Conservation (phyloP, 2,329 filamentous ascomycete genomes). For the Cladophialophora carrionii region DNA sequence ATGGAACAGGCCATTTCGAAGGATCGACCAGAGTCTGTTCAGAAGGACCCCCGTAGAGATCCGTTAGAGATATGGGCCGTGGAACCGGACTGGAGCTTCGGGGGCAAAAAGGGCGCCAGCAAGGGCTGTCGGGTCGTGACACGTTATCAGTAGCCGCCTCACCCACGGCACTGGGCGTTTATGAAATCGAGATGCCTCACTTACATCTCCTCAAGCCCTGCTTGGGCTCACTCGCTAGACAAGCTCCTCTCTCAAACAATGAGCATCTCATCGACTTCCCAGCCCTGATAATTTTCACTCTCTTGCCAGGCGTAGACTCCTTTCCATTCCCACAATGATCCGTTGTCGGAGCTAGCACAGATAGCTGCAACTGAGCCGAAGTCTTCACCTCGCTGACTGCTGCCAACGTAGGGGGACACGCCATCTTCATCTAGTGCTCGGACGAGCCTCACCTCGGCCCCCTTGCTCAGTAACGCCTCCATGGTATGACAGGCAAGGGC, state of each 20-base stretch:
- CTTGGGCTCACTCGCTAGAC: not conserved
- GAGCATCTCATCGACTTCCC: constrained; percentile 9
- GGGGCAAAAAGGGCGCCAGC: not conserved
- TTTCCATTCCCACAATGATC: constrained; percentile 11
- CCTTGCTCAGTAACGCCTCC: not conserved
- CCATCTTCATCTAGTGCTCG: constrained; percentile 13
- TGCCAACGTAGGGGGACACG: constrained; percentile 3
- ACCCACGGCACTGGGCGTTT: not conserved
- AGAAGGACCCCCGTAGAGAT: not conserved
- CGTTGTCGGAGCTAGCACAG: constrained; percentile 6
- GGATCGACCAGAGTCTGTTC: not conserved
- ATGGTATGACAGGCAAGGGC: constrained; percentile 8
- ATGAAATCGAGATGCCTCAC: not conserved
- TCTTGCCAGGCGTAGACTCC: constrained; percentile 17
- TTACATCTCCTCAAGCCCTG: not conserved
- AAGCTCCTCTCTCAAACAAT: not conserved
- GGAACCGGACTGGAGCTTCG: not conserved
- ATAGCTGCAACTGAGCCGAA: constrained; percentile 9
- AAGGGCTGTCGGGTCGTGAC: not conserved
- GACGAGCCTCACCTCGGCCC: constrained; percentile 8
- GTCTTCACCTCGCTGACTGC: constrained; percentile 5
- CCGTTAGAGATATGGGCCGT: not conserved
- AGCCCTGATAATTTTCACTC: constrained; percentile 13
- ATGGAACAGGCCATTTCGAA: not conserved
- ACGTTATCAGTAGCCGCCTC: not conserved